These are phyloP conservation scores for Colletotrichum chlorophyti DNA, from an alignment of 2,329 filamentous ascomycete species.

Conservation along the genomic window DNA sequence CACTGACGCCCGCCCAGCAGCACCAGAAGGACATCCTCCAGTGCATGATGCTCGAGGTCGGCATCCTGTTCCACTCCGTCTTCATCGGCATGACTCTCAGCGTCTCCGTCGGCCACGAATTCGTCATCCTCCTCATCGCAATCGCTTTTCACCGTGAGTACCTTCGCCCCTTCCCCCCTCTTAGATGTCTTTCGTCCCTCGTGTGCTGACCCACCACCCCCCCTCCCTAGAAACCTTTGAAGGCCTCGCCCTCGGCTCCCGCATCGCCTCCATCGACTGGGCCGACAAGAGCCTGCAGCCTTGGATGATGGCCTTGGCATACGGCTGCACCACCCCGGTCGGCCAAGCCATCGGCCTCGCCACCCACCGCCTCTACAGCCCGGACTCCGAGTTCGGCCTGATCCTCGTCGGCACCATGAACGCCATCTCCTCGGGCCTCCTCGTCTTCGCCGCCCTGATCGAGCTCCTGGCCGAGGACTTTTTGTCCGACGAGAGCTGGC, in stretches of 20 bases:
- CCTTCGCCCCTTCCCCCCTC: slow-evolving; percentile 47
- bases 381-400: slow-evolving; percentile 68
- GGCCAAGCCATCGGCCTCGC: slow-evolving; percentile 77
- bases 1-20: slow-evolving; percentile 58
- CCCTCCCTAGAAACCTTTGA: slow-evolving; percentile 48
- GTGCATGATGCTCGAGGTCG: slow-evolving; percentile 79
- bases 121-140: slow-evolving; percentile 79
- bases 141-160: slow-evolving; percentile 73
- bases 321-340: slow-evolving; percentile 69
- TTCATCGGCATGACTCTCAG: slow-evolving; percentile 88
- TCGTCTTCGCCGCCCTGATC: slow-evolving; percentile 75
- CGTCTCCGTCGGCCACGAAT: slow-evolving; percentile 77
- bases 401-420: slow-evolving; percentile 79
- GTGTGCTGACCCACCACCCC: too few species aligned
- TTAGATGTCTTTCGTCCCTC: too few species aligned
- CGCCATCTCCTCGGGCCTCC: slow-evolving; percentile 73
- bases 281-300: slow-evolving; percentile 51
- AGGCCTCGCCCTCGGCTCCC: slow-evolving; percentile 69
- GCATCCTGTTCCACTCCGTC: slow-evolving; percentile 79
- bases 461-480: slow-evolving; percentile 78
- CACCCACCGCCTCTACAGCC: slow-evolving; percentile 74
- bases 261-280: slow-evolving; percentile 64
- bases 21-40: slow-evolving; percentile 73
- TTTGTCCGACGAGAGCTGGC: slow-evolving; percentile 68
- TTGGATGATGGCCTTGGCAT: slow-evolving; percentile 64